These are phyloP conservation scores for Bolboschoenus planiculmis DNA, from an alignment of 176 grass and related monocot genomes.

Conservation along the genomic window DNA sequence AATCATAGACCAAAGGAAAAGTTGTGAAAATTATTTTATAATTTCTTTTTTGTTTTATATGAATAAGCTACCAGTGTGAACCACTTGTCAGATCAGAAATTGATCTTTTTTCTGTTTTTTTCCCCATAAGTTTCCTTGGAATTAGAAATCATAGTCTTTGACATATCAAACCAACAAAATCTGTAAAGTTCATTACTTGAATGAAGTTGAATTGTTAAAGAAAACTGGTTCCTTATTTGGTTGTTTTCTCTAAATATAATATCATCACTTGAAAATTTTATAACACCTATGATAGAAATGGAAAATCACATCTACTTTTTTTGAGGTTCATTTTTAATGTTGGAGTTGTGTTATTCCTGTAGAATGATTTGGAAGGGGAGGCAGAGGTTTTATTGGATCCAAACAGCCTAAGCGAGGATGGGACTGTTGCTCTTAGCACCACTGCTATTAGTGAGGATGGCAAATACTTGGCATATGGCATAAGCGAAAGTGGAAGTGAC, in stretches of 20 bases:
- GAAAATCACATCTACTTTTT: neutral
- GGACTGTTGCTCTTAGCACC: conserved; percentile 61
- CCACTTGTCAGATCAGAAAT: neutral
- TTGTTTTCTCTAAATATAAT: neutral
- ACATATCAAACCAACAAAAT: neutral
- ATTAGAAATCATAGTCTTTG: neutral
- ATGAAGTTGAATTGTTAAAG: neutral
- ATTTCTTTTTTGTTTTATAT: neutral
- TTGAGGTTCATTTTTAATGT: neutral
- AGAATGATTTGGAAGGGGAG: conserved; percentile 63
- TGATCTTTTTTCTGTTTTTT: neutral
- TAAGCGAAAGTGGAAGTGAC: conserved; percentile 82
- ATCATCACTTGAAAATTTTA: neutral
- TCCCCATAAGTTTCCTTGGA: neutral
- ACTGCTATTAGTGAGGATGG: conserved; percentile 75
- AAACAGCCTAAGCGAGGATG: conserved; percentile 78
- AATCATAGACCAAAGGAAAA: neutral
- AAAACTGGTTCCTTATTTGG: neutral
- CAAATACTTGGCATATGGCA: conserved; percentile 78
- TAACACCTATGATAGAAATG: neutral
- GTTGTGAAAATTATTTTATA: neutral
- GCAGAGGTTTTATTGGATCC: conserved; percentile 74
- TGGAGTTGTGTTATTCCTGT: conserved; percentile 2
- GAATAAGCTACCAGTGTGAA: neutral
- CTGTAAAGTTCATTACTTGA: neutral